Base-by-base conservation (phyloP, 768 basidiomycete species). In the Rhodotorula graminis region DNA sequence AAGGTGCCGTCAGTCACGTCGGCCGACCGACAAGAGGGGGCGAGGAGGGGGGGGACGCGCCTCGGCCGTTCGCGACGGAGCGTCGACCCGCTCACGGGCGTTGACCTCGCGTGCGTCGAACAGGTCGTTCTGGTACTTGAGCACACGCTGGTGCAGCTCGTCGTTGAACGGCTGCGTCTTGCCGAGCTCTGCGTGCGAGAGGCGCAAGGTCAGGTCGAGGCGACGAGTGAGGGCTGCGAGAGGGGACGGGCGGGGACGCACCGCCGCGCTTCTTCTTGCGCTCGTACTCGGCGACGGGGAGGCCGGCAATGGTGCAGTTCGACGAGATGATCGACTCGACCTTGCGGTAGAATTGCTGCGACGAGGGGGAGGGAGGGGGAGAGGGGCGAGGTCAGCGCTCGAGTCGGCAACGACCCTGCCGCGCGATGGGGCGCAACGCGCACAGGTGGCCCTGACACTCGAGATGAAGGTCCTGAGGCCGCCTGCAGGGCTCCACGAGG, bases 61-160 rank as follows among this genome's bases (percentile, higher is more conserved):
- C 49, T 61, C 40, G 0, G 59, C 66, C 8, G 53, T 62, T 29
- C 67, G 42, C 3, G 67, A 31, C 8, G 67, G 67, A 16, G 60
- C 60, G 12, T 61, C 67, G 2, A 68, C 67, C 25, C 67, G 50
- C 27, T 68, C 67, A 1, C 53, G n/a, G 10, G 67, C 67, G 33
- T 68, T 68, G 12, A 62, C 40, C 47, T 68, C 67, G 7, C 67
- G 40, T 9, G 67, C 67, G 23, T 68, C 67, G 15, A 68, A 68
- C 33, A 68, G 53, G n/a, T 68, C 67, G 44, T 68, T 62, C 61
- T 68, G 67, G 31, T 68, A 68, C 23, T 62, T 68, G 23, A 68
- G 29, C 40, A 68, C 67, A 0, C 67, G 60, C 44, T 61, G 60
- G 21, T 68, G 67, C 21, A 68, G 53, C 16, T 19, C 25, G 16